These are phyloP conservation scores for Euphorbia peplus DNA, from an alignment of 345 rosid species.

Conservation along the genomic window DNA sequence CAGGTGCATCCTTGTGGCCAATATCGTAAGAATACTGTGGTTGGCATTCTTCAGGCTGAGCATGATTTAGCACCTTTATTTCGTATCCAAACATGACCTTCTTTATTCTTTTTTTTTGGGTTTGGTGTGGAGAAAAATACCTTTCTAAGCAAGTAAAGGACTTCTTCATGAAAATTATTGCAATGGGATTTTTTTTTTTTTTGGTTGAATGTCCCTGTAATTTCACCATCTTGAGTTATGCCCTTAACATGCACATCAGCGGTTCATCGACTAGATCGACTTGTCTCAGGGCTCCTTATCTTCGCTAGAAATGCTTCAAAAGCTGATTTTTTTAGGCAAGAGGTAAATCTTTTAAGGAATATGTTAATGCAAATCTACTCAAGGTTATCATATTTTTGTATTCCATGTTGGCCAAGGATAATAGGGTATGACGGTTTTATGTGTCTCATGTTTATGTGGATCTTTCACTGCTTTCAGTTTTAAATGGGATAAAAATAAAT, in stretches of 20 bases:
- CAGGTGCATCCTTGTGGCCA: slow-evolving; percentile 98
- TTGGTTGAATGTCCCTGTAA: neutral
- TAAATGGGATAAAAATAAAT: neutral
- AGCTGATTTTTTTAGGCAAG: slow-evolving; percentile 83
- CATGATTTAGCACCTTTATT: slow-evolving; percentile 67
- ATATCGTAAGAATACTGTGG: slow-evolving; percentile 90
- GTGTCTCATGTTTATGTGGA: neutral
- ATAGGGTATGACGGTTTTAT: neutral
- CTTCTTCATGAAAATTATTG: neutral
- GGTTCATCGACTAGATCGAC: slow-evolving; percentile 78
- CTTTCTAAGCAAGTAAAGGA: slow-evolving; percentile 6
- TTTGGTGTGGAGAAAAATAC: neutral
- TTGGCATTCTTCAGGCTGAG: slow-evolving; percentile 95
- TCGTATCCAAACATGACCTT: slow-evolving; percentile 57
- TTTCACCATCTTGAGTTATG: slow-evolving; percentile 12
- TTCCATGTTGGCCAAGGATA: neutral
- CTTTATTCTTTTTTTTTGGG: neutral
- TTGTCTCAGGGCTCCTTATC: slow-evolving; percentile 90
- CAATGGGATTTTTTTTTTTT: neutral
- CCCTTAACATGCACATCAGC: slow-evolving; percentile 51
- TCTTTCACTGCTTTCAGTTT: neutral
- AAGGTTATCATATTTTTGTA: neutral
- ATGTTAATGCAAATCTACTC: neutral
- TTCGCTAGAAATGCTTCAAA: slow-evolving; percentile 76
- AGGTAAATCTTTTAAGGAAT: slow-evolving; percentile 38